These are phyloP conservation scores for Aspergillus hortae DNA, from an alignment of 2,329 filamentous ascomycete species.

Conservation along the genomic window DNA sequence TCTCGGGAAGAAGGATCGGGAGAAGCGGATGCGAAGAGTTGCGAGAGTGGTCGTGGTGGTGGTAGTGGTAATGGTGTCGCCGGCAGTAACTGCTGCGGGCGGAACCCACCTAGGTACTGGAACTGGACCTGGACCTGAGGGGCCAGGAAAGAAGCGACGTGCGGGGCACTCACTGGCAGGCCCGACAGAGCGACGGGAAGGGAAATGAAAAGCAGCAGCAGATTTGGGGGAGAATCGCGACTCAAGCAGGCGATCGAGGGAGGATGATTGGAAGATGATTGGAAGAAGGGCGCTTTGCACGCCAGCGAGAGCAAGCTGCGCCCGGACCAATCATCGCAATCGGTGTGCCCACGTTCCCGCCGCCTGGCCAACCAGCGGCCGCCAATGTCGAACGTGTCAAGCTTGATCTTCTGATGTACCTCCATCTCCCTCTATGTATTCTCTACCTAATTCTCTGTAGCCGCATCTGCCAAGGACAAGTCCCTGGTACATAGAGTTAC, in stretches of 20 bases:
- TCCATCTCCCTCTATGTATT: too few relatives aligned
- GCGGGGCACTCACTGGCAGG: not conserved
- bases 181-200: not conserved
- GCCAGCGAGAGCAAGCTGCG: conserved; percentile 17
- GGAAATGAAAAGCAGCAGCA: not conserved
- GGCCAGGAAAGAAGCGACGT: not conserved
- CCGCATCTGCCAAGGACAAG: too few relatives aligned
- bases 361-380: not conserved
- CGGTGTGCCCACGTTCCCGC: conserved; percentile 16
- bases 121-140: not conserved
- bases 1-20: not conserved
- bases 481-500: too few relatives aligned
- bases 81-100: too few relatives aligned
- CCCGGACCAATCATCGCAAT: conserved; percentile 14
- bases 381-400: not conserved
- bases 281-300: not conserved
- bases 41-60: too few relatives aligned
- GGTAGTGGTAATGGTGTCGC: too few relatives aligned
- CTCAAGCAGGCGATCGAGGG: not conserved
- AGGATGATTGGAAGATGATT: conserved; percentile 2
- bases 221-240: not conserved
- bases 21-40: conserved; percentile 3
- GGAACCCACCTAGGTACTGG: not conserved
- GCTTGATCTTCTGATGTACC: too few relatives aligned
- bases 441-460: too few relatives aligned